Evolutionary conservation across 2,329 filamentous ascomycete genomes (phyloP).

Genomic region (Raffaelea arxii): DNA sequence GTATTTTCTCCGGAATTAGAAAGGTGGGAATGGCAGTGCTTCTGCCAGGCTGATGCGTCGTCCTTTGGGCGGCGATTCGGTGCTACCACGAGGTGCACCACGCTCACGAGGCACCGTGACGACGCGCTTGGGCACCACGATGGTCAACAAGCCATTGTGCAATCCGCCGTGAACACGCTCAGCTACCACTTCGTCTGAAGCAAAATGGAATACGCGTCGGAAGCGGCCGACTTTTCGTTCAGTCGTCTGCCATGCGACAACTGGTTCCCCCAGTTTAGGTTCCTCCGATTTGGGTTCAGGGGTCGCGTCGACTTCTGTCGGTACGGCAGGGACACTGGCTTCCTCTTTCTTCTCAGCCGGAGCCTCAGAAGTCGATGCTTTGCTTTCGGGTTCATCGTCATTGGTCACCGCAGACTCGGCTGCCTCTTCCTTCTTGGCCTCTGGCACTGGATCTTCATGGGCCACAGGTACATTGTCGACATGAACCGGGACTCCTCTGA

Average conservation of each 20-base stretch:
- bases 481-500: not conserved
- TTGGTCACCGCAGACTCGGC: not conserved
- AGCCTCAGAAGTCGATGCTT: not conserved
- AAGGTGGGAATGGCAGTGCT: too few relatives aligned
- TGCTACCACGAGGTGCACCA: too few relatives aligned
- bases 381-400: not conserved
- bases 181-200: not conserved
- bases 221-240: not conserved
- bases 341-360: too few relatives aligned
- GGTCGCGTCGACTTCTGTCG: constrained; percentile 4
- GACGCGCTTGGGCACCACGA: not conserved
- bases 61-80: too few relatives aligned
- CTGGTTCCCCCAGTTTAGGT: constrained; percentile 1
- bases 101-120: not conserved
- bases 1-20: too few relatives aligned
- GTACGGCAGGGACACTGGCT: too few relatives aligned
- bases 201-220: constrained; percentile 1
- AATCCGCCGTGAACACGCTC: not conserved
- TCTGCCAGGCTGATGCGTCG: too few relatives aligned
- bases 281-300: not conserved
- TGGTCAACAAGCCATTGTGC: not conserved
- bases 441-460: not conserved
- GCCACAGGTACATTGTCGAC: not conserved
- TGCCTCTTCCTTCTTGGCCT: not conserved
- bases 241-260: not conserved